Conservation (phyloP, 139 green algal species). For the Micromonas commoda region DNA sequence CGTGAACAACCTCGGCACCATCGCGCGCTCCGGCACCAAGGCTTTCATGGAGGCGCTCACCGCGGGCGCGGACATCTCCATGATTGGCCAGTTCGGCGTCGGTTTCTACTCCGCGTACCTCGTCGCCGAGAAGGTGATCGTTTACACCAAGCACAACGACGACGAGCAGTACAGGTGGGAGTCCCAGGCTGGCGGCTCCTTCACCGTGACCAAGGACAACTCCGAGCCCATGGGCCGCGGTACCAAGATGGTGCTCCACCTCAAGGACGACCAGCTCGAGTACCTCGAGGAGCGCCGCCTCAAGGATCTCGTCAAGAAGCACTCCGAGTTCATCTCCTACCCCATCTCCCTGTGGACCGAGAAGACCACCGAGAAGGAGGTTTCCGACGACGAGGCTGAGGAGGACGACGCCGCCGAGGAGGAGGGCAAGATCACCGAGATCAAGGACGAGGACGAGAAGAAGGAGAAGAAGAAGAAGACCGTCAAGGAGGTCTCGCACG, state of each 20-base stretch:
- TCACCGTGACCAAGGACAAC: slow-evolving; percentile 80
- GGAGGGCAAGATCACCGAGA: slow-evolving; percentile 78
- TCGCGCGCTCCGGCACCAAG: slow-evolving; percentile 97
- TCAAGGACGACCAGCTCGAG: slow-evolving; percentile 79
- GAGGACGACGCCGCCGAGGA: slow-evolving; percentile 63
- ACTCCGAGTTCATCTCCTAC: slow-evolving; percentile 99
- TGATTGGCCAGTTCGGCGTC: slow-evolving; percentile 99
- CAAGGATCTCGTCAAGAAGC: slow-evolving; percentile 99
- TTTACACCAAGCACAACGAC: slow-evolving; percentile 96
- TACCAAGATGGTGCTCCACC: slow-evolving; percentile 91
- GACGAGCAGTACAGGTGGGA: slow-evolving; percentile 99
- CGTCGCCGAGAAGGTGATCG: slow-evolving; percentile 78
- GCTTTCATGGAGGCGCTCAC: slow-evolving; percentile 99
- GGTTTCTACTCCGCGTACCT: slow-evolving; percentile 99
- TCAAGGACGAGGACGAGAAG: slow-evolving; percentile 67
- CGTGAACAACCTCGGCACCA: slow-evolving; percentile 99
- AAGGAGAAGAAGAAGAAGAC: slow-evolving; percentile 55
- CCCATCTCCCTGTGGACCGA: slow-evolving; percentile 94
- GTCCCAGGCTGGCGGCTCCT: slow-evolving; percentile 95
- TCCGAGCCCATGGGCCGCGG: slow-evolving; percentile 81
- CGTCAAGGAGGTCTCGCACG: slow-evolving; percentile 93
- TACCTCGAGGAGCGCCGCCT: slow-evolving; percentile 97
- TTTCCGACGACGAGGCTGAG: slow-evolving; percentile 77
- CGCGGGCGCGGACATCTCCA: slow-evolving; percentile 94
- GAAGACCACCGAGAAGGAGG: slow-evolving; percentile 98